These are phyloP conservation scores for Wickerhamomyces bisporus DNA, from an alignment of 805 yeast species.

Conservation along the genomic window DNA sequence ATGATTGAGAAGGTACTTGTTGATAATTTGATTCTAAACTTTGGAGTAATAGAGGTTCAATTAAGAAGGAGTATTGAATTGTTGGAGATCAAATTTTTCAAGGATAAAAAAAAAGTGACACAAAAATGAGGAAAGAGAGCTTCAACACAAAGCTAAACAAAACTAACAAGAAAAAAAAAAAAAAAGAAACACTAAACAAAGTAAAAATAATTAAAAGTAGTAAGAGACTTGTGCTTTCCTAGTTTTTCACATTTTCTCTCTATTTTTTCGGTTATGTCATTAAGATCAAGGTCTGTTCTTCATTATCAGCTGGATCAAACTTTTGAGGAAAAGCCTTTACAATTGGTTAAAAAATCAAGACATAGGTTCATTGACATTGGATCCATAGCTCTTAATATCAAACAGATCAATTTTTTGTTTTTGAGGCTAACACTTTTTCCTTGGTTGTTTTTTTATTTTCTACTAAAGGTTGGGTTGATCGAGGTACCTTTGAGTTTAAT, in stretches of 20 bases:
- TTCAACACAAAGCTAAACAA: too few species aligned
- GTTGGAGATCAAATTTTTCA: not conserved
- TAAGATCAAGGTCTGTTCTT: not conserved
- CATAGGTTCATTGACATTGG: too few species aligned
- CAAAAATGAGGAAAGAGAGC: not conserved
- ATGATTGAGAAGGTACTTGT: conserved; percentile 7
- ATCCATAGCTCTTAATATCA: too few species aligned
- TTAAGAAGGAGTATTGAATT: conserved; percentile 4
- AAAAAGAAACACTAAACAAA: not conserved
- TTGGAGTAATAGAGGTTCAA: conserved; percentile 11
- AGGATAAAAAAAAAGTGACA: not conserved
- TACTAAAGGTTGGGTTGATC: too few species aligned
- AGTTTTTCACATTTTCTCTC: not conserved
- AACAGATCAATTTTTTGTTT: too few species aligned
- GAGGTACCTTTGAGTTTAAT: too few species aligned
- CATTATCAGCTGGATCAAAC: too few species aligned
- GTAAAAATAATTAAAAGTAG: not conserved
- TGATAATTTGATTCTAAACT: conserved; percentile 9
- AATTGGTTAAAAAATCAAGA: not conserved
- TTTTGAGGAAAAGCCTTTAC: not conserved
- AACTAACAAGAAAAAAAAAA: not conserved
- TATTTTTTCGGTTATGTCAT: not conserved
- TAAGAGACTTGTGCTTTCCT: not conserved
- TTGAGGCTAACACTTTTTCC: not conserved
- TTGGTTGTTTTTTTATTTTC: too few species aligned